Evolutionary conservation across 495 filamentous ascomycete species (phyloP).

Genomic region (Podospora tetraspora): DNA sequence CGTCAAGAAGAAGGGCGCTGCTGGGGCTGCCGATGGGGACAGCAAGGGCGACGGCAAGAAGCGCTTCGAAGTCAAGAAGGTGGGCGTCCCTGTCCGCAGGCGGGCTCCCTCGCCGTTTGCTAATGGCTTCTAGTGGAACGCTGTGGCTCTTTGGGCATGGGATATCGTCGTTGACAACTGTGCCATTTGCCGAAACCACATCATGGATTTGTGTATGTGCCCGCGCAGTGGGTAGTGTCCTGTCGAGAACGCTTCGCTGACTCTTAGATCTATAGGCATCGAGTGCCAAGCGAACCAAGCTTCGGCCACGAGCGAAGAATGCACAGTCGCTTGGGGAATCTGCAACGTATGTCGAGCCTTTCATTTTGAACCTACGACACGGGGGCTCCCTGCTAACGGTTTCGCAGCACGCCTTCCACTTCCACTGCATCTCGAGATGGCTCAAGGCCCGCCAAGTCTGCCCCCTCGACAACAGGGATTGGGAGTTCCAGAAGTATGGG

Average conservation of each 20-base stretch:
- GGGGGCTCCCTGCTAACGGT: constrained; percentile 16
- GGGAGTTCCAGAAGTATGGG: constrained; percentile 99
- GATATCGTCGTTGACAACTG: constrained; percentile 99
- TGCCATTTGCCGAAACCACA: constrained; percentile 98
- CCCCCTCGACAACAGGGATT: constrained; percentile 95
- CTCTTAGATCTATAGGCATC: constrained; percentile 56
- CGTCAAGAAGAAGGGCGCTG: constrained; percentile 53
- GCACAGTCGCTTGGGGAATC: constrained; percentile 98
- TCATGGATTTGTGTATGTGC: constrained; percentile 92
- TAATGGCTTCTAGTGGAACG: constrained; percentile 73
- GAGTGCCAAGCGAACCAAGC: constrained; percentile 99
- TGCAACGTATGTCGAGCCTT: constrained; percentile 66
- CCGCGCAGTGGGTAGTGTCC: not conserved
- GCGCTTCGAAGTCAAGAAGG: constrained; percentile 98
- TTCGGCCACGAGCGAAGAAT: constrained; percentile 94
- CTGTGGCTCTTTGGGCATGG: constrained; percentile 99
- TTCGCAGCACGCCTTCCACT: constrained; percentile 93
- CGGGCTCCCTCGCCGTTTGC: not conserved
- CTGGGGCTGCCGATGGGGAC: constrained; percentile 39
- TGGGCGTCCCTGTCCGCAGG: constrained; percentile 31
- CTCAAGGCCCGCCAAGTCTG: constrained; percentile 99
- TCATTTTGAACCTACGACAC: not conserved
- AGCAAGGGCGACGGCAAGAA: constrained; percentile 72
- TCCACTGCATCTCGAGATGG: constrained; percentile 99
- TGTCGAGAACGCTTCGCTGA: constrained; percentile 1